Base-by-base conservation (phyloP, 225 moss, liverwort and hornwort genomes). In the Rhytidiadelphus loreus region DNA sequence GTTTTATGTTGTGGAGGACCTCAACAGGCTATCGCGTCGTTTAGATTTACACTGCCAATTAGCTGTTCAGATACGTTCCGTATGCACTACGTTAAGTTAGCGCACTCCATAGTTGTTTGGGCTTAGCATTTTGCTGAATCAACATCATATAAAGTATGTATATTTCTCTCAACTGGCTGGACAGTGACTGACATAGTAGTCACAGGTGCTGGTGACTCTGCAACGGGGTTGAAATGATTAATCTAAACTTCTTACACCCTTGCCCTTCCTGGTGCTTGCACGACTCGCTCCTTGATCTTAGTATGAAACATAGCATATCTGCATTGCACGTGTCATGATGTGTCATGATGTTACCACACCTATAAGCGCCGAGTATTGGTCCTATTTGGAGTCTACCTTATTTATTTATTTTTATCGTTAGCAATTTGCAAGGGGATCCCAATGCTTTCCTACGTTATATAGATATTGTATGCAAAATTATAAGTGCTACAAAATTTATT, bases 161-260 rank as follows among this genome's bases (percentile, higher is more conserved):
- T 56, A 62, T 22, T 86, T n/a, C 73, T 59, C 77, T 21, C 48
- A 58, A 66, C 43, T 87, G 78, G 83, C 72, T 75, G 35, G 37
- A 53, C 57, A 84, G 79, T 76, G 69, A 81, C 87, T 90, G 83
- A 88, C 81, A 76, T 43, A 59, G 56, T 89, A 64, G 78, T 87
- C 61, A 52, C 92, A 97, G 96, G 96, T 98, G 69, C 85, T 95
- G 90, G 96, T 98, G 95, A 96, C 94, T 87, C 92, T 95, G 78
- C 97, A 97, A 91, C 90, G 95, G 64, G 95, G 96, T 84, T 97
- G n/a, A n/a, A n/a, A n/a, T n/a, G n/a, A n/a, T n/a, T n/a, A 95
- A 92, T 95, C 94, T 74, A 93, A 96, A 89, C 92, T 98, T 73
- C 97, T 95, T 64, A 68, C 70, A 77, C 39, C 55, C 60, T 73